Evolutionary conservation across 2,329 filamentous ascomycete genomes (phyloP).

Genomic region (Calonectria pauciramosa): DNA sequence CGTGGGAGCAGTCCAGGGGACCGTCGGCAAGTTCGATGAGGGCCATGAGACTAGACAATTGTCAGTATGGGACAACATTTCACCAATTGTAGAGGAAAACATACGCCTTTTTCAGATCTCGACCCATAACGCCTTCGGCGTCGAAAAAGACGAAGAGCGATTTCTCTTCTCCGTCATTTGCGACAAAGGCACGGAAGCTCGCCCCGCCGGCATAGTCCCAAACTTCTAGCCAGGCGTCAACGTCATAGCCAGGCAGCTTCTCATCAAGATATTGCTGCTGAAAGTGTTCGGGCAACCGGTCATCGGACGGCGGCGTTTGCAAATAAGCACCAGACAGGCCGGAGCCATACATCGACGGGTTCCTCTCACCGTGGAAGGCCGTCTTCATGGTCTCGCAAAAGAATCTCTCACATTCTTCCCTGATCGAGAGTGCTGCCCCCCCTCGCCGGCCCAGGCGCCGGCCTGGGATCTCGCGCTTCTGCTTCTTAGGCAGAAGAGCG

Average conservation of each 20-base stretch:
- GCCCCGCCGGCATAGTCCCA: slow-evolving; percentile 89
- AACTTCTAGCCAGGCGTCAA: slow-evolving; percentile 79
- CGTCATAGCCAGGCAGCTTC: slow-evolving; percentile 50
- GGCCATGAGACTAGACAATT: slow-evolving; percentile 78
- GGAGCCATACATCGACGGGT: slow-evolving; percentile 81
- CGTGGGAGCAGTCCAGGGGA: slow-evolving; percentile 80
- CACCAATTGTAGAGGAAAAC: slow-evolving; percentile 49
- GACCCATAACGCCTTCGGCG: slow-evolving; percentile 73
- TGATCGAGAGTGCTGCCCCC: slow-evolving; percentile 96
- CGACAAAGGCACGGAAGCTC: slow-evolving; percentile 89
- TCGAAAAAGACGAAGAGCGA: slow-evolving; percentile 93
- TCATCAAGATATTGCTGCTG: slow-evolving; percentile 47
- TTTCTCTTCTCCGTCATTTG: slow-evolving; percentile 77
- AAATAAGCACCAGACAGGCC: slow-evolving; percentile 82
- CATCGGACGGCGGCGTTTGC: slow-evolving; percentile 68
- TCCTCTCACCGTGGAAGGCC: slow-evolving; percentile 97
- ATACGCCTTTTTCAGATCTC: slow-evolving; percentile 90
- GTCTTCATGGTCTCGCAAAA: slow-evolving; percentile 96
- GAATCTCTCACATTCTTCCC: slow-evolving; percentile 99
- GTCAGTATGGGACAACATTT: not conserved
- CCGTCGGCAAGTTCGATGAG: slow-evolving; percentile 89
- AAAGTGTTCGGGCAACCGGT: slow-evolving; percentile 55
- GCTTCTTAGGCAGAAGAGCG: slow-evolving; percentile 72
- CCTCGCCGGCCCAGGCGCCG: slow-evolving; percentile 71
- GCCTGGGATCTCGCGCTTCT: slow-evolving; percentile 59